Conservation (phyloP, 2,329 filamentous ascomycete species). For the Alternaria tenuissima region DNA sequence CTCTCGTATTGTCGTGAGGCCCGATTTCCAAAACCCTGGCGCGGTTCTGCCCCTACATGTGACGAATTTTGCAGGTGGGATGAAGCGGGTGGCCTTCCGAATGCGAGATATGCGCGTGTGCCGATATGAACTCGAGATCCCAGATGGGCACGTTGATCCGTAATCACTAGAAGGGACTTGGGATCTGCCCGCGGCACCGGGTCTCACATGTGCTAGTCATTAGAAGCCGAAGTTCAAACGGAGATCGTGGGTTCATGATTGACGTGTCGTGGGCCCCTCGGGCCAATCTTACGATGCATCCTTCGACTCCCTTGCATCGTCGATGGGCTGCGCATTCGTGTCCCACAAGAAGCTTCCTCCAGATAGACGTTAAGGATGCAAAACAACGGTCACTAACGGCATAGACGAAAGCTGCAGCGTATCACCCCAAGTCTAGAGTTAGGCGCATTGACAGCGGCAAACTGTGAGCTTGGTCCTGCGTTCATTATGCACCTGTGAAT, state of each 20-base stretch:
- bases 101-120: constrained; percentile 16
- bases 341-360: not conserved
- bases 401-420: constrained; percentile 2
- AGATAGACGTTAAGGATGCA: constrained; percentile 6
- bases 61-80: constrained; percentile 12
- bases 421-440: not conserved
- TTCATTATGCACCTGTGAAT: constrained; percentile 28
- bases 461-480: constrained; percentile 23
- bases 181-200: constrained; percentile 25
- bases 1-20: constrained; percentile 3
- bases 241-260: constrained; percentile 24
- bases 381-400: constrained; percentile 7
- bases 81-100: constrained; percentile 13
- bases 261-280: constrained; percentile 22
- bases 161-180: constrained; percentile 8
- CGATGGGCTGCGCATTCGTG: constrained; percentile 5
- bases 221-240: constrained; percentile 28
- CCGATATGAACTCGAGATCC: constrained; percentile 12
- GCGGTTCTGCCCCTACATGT: constrained; percentile 8
- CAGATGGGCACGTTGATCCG: constrained; percentile 12
- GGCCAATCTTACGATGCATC: constrained; percentile 16
- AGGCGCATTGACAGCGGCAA: constrained; percentile 21
- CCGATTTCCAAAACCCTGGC: constrained; percentile 6
- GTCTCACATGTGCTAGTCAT: constrained; percentile 19
- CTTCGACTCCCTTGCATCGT: constrained; percentile 19